Evolutionary conservation across 1,139 yeast species (phyloP).

Genomic region (Saccharomyces hybrid): DNA sequence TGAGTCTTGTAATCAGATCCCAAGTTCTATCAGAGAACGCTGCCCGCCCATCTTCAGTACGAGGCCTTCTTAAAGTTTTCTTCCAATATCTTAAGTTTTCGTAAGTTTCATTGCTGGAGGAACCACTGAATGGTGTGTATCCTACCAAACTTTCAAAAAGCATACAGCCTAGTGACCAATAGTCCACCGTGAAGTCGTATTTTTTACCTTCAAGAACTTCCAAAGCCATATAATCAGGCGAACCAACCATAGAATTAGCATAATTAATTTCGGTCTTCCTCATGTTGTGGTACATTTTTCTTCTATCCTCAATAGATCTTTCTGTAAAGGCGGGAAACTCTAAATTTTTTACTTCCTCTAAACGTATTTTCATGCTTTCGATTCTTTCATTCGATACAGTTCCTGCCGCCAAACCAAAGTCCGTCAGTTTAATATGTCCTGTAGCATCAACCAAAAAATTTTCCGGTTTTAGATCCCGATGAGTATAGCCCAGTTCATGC

Average conservation of each 20-base stretch:
- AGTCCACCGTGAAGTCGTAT: conserved; percentile 93
- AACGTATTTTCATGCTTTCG: conserved; percentile 81
- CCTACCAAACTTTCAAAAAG: conserved; percentile 88
- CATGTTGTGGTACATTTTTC: conserved; percentile 68
- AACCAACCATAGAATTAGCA: conserved; percentile 94
- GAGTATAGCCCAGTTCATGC: conserved; percentile 92
- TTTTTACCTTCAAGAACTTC: conserved; percentile 92
- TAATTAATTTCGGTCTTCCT: conserved; percentile 61
- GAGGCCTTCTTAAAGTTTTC: conserved; percentile 80
- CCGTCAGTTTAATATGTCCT: conserved; percentile 95
- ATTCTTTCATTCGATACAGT: conserved; percentile 88
- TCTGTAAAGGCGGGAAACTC: conserved; percentile 60
- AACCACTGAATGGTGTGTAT: conserved; percentile 94
- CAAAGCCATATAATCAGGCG: conserved; percentile 98
- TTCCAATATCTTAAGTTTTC: conserved; percentile 91
- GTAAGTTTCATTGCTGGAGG: conserved; percentile 89
- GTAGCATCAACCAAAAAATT: conserved; percentile 88
- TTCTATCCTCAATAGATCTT: conserved; percentile 75
- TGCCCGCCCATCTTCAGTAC: conserved; percentile 80
- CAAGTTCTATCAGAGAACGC: conserved; percentile 97
- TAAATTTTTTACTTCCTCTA: conserved; percentile 68
- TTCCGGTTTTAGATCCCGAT: conserved; percentile 95
- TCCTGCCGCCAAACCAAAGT: conserved; percentile 96
- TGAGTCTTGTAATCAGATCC: conserved; percentile 71
- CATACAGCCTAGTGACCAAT: conserved; percentile 97